Evolutionary conservation across 257 asterid genomes (phyloP), one percentile per base, ranked within the genome.

Genomic region (Penstemon eatonii): DNA sequence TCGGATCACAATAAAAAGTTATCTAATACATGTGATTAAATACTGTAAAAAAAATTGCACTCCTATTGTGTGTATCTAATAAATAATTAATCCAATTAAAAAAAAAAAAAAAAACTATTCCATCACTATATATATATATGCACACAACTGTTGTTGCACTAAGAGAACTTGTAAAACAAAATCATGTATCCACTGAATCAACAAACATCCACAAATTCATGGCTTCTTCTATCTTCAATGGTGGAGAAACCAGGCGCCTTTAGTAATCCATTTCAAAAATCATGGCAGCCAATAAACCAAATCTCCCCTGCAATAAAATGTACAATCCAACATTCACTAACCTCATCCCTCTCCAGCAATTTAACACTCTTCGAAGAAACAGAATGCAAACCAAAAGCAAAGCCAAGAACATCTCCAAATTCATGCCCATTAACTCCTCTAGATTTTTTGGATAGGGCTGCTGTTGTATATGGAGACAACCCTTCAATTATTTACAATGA

Each of bases 361-460:
- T 69, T 58, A 9, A 38, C 62, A 2, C 41, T 44, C 15, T 7
- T 67, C 5, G 65, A 7, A 1, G 61, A 76, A 25, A 60, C 55
- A 1, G 45, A 43, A 56, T 5, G 4, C 25, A 45, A 42, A n/a
- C 0, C 7, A 15, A 67, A 67, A 50, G 7, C 5, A 36, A 69
- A 40, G 19, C 71, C 47, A 8, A 45, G 52, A 54, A 47, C 78
- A 9, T 7, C 80, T 0, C 75, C 86, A 13, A 84, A 84, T 59
- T 10, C 66, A 10, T 64, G 70, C 56, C 79, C 87, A 15, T 73
- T 84, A 13, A 74, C 87, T 1, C 90, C 90, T 1, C 1, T 84
- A 0, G 65, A 52, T 0, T 84, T 77, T 53, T 47, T 84, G 12
- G 85, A 84, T 25, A 74, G 87, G 36, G 89, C 89, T 4, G 74